These are phyloP conservation scores for Jamesozyma piceae DNA, from an alignment of 805 yeast species.

Conservation along the genomic window DNA sequence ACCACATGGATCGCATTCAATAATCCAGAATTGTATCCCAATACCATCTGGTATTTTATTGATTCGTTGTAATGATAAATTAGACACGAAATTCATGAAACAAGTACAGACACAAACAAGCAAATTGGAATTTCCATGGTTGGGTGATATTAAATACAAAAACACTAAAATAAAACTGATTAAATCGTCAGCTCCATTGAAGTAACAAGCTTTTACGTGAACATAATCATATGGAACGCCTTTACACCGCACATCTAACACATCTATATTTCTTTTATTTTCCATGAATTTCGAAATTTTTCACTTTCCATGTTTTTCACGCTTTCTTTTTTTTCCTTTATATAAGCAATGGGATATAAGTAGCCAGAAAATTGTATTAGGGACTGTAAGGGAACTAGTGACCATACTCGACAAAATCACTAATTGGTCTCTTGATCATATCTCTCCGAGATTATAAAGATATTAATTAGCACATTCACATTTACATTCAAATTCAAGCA, in stretches of 20 bases:
- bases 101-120: conserved; percentile 14
- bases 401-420: too few relatives aligned
- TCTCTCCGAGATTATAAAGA: too few relatives aligned
- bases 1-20: conserved; percentile 37
- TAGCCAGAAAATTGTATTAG: too few relatives aligned
- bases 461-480: too few relatives aligned
- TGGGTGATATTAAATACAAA: conserved; percentile 16
- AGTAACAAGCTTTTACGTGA: background rate
- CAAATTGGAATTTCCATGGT: conserved; percentile 20
- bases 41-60: conserved; percentile 20
- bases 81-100: conserved; percentile 13
- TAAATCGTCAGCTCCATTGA: conserved; percentile 17
- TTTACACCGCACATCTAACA: background rate
- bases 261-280: too few relatives aligned
- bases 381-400: too few relatives aligned
- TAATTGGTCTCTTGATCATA: too few relatives aligned
- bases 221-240: too few relatives aligned
- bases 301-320: too few relatives aligned
- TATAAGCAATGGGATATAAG: too few relatives aligned
- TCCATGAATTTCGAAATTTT: too few relatives aligned
- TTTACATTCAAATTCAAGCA: conserved; percentile 14
- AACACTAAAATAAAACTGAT: conserved; percentile 13
- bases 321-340: too few relatives aligned
- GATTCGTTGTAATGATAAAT: conserved; percentile 14
- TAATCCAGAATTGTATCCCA: conserved; percentile 7